phyloP scores from a whole-genome alignment of 805 yeast species.

The Ogataea trehaloabstinens region DNA sequence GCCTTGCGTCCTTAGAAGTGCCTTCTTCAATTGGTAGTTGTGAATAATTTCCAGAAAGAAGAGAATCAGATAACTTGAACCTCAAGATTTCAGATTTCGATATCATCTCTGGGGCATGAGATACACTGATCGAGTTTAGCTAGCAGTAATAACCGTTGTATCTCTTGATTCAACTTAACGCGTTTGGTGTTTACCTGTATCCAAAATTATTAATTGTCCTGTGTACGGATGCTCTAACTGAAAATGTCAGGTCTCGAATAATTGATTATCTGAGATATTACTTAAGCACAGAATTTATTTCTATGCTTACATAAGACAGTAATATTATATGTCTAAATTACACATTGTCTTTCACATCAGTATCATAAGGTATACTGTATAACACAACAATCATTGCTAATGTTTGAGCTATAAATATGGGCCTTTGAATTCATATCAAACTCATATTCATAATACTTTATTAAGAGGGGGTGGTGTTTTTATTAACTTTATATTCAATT shows the following conservation, averaged over 20 bases:
- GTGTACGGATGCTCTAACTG: too few relatives aligned
- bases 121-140: too few relatives aligned
- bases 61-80: conserved; percentile 18
- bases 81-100: conserved; percentile 6
- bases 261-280: conserved; percentile 1
- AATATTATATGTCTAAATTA: background rate
- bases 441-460: background rate
- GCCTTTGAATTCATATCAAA: background rate
- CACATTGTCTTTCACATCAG: background rate
- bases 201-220: too few relatives aligned
- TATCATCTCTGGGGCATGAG: conserved; percentile 6
- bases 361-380: background rate
- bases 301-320: background rate
- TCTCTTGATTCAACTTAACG: too few relatives aligned
- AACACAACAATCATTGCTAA: background rate
- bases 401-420: background rate
- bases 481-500: background rate
- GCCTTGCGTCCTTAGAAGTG: background rate
- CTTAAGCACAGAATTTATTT: background rate
- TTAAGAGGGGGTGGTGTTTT: background rate
- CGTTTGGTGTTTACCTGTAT: too few relatives aligned
- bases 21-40: background rate
- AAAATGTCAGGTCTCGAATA: background rate
- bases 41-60: conserved; percentile 7
- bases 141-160: too few relatives aligned